These are phyloP conservation scores for Barbatosphaeria neglecta DNA, from an alignment of 495 filamentous ascomycete genomes.

Conservation along the genomic window DNA sequence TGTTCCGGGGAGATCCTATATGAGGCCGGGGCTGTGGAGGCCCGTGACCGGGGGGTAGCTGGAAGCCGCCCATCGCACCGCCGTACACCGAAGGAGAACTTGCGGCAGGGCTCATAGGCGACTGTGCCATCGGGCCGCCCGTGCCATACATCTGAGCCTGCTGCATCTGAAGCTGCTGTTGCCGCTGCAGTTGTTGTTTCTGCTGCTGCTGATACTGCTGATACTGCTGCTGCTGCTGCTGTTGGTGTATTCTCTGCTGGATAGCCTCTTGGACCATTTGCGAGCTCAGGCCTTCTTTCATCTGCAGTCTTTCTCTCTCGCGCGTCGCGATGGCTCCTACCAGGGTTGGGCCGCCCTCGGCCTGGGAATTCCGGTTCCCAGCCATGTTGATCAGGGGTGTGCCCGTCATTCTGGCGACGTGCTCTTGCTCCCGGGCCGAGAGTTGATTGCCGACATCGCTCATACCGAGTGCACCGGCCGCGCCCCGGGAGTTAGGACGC, in stretches of 20 bases:
- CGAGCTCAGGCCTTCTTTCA: slow-evolving; percentile 58
- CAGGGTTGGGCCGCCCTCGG: slow-evolving; percentile 46
- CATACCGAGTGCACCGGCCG: slow-evolving; percentile 2
- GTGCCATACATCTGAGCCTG: slow-evolving; percentile 4
- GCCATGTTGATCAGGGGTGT: slow-evolving; percentile 68
- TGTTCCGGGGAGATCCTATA: background rate
- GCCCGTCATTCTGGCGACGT: slow-evolving; percentile 79
- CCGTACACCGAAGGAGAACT: slow-evolving; percentile 22
- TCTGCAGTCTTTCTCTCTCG: slow-evolving; percentile 60
- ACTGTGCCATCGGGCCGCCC: slow-evolving; percentile 1
- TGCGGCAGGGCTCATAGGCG: slow-evolving; percentile 11
- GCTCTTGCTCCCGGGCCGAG: slow-evolving; percentile 88
- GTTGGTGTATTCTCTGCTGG: slow-evolving; percentile 49
- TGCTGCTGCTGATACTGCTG: slow-evolving; percentile 19
- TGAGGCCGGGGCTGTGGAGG: background rate
- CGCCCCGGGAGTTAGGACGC: slow-evolving; percentile 15
- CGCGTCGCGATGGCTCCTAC: slow-evolving; percentile 67
- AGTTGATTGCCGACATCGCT: slow-evolving; percentile 54
- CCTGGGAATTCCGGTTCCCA: slow-evolving; percentile 33
- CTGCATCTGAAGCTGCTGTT: slow-evolving; percentile 17
- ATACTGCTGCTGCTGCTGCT: slow-evolving; percentile 25
- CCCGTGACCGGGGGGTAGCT: background rate
- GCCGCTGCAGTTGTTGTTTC: slow-evolving; percentile 23
- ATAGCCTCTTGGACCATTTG: slow-evolving; percentile 73
- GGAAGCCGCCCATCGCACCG: slow-evolving; percentile 3